Evolutionary conservation across 306 rosid genomes (phyloP).

Genomic region (Myrica gale): DNA sequence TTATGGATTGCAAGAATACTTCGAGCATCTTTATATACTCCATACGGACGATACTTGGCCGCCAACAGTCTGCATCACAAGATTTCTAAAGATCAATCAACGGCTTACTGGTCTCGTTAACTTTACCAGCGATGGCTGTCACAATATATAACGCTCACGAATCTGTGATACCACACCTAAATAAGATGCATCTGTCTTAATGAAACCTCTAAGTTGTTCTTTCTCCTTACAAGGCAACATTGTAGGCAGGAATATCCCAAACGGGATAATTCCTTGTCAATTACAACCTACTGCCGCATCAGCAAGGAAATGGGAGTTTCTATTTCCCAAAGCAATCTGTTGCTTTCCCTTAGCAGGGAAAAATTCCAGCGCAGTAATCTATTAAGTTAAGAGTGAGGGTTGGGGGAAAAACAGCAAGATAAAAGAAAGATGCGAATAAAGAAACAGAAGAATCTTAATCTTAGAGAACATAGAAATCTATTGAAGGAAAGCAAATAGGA

Average conservation of each 20-base stretch:
- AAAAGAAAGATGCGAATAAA: background rate
- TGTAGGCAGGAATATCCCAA: background rate
- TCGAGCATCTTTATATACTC: conserved; percentile 77
- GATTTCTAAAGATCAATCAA: conserved; percentile 6
- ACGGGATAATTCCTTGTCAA: background rate
- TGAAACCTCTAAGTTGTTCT: background rate
- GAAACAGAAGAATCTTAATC: background rate
- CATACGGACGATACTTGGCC: conserved; percentile 77
- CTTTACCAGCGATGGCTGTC: conserved; percentile 23
- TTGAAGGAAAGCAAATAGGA: background rate
- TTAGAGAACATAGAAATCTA: background rate
- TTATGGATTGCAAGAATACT: conserved; percentile 82
- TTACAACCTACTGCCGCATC: conserved; percentile 4
- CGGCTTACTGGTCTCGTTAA: background rate
- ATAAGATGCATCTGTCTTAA: conserved; percentile 2
- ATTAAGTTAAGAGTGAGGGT: background rate
- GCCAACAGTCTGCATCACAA: conserved; percentile 74
- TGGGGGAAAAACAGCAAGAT: background rate
- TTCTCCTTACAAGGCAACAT: background rate
- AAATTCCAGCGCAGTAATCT: background rate
- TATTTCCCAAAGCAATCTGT: conserved; percentile 7
- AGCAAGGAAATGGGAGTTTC: background rate
- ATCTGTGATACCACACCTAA: conserved; percentile 17
- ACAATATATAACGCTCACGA: conserved; percentile 15
- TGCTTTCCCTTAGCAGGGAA: background rate